A percentile compares a stretch with the other conserved stretches of the same genome.
phyloP scores from a whole-genome alignment of 495 filamentous ascomycete species.

The Xylaria flabelliformis region DNA sequence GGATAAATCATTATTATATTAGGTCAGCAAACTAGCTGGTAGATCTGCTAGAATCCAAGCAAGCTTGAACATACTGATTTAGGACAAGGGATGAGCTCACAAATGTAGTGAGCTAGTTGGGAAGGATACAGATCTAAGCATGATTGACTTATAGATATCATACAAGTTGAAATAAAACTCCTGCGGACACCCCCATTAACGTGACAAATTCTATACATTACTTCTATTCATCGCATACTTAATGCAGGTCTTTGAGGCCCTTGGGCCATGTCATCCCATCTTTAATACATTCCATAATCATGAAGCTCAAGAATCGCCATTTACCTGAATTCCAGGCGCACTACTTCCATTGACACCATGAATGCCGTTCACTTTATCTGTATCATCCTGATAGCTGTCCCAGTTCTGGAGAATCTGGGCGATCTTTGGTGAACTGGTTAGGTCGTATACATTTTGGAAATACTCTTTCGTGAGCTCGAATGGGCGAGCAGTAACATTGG shows the following conservation, averaged over 20 bases:
- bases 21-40: neutral
- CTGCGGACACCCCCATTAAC: neutral
- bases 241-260: neutral
- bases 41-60: neutral
- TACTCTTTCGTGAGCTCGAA: slow-evolving; percentile 98
- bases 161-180: neutral
- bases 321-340: slow-evolving; percentile 30
- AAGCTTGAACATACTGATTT: too few relatives aligned
- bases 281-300: neutral
- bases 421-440: slow-evolving; percentile 94
- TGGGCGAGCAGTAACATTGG: slow-evolving; percentile 94
- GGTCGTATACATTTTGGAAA: slow-evolving; percentile 94
- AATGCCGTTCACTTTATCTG: slow-evolving; percentile 38
- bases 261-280: neutral
- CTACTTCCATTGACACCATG: slow-evolving; percentile 35
- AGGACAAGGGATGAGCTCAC: neutral
- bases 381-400: slow-evolving; percentile 65
- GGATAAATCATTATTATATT: neutral
- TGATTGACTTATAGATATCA: neutral
- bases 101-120: neutral
- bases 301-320: slow-evolving; percentile 27
- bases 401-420: slow-evolving; percentile 87
- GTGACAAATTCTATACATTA: slow-evolving; percentile 13
- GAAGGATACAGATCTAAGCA: neutral
- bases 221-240: slow-evolving; percentile 1